A percentile compares a stretch with the other conserved stretches of the same genome.
phyloP scores from a whole-genome alignment of 805 yeast genomes.

The Metschnikowia koreensis region DNA sequence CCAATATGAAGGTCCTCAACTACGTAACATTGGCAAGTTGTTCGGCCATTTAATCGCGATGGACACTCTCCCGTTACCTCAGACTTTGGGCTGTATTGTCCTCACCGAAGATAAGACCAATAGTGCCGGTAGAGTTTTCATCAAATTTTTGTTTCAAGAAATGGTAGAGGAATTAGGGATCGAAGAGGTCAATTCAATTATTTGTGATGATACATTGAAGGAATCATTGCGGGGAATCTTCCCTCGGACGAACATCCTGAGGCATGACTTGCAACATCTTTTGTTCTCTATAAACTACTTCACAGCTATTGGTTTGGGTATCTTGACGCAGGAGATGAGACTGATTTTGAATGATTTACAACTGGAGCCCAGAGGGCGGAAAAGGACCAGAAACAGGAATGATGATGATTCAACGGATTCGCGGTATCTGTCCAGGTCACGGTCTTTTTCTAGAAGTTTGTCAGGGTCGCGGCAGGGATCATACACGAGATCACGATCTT shows the following conservation, averaged over 20 bases:
- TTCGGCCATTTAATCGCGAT: conserved; percentile 83
- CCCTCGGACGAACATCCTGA: conserved; percentile 44
- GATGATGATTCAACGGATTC: conserved; percentile 1
- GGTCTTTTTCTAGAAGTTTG: background rate
- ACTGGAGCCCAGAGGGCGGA: conserved; percentile 21
- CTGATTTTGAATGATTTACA: conserved; percentile 40
- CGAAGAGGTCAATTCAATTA: conserved; percentile 46
- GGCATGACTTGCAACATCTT: conserved; percentile 47
- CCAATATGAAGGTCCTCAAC: conserved; percentile 65
- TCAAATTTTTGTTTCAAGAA: conserved; percentile 79
- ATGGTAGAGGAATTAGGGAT: conserved; percentile 75
- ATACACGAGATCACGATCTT: conserved; percentile 11
- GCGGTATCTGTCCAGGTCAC: conserved; percentile 20
- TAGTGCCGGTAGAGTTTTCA: conserved; percentile 76
- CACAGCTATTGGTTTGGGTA: conserved; percentile 89
- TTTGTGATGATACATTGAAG: conserved; percentile 49
- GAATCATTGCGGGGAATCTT: conserved; percentile 58
- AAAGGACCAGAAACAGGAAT: conserved; percentile 13
- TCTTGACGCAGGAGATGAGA: conserved; percentile 81
- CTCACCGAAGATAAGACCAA: conserved; percentile 72
- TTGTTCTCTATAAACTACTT: conserved; percentile 86
- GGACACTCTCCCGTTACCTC: conserved; percentile 62
- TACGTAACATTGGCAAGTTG: conserved; percentile 76
- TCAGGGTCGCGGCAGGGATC: background rate
- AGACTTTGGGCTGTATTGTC: conserved; percentile 50